Evolutionary conservation across 176 grass and related monocot species (phyloP), one percentile per base, ranked within the genome.

Genomic region (Avena atlantica): DNA sequence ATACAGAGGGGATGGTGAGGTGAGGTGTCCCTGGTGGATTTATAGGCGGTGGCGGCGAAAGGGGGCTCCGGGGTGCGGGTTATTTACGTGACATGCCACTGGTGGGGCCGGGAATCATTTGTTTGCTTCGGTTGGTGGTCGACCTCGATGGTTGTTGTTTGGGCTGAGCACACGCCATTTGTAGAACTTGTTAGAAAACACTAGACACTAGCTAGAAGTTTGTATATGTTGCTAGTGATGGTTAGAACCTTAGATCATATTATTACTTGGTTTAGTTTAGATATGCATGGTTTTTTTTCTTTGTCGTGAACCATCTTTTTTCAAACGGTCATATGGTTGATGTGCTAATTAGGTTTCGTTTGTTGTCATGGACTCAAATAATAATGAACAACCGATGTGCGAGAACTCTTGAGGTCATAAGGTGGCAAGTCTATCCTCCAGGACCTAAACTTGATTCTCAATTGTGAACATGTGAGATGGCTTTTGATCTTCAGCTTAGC

Each of bases 71-170:
- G 21, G 29, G n/a, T 81, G 9, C 9, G 0, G 15, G 7, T 6
- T 15, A 86, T 25, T 83, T 74, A 93, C 79, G 2, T 17, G 10
- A 0, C 0, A 21, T 90, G 76, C 81, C 86, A 88, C 72, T 66
- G 29, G 72, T 64, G 61, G 82, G 62, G 2, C 3, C 9, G 52
- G 45, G 7, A 37, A 15, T 80, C 29, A 29, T 79, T 79, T 78
- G 60, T 86, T 64, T 85, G 27, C 48, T 78, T 40, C 55, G 64
- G 75, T 70, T 79, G 63, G 84, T 86, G 62, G 34, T 79, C 51
- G 48, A 23, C 50, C 19, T 86, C 49, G 13, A 73, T 50, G 56
- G 82, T 63, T 50, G 56, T 73, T 85, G 73, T 14, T 55, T 23
- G 44, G 19, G 59, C 55, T 55, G 29, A 42, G 27, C 34, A 0